These are phyloP conservation scores for Teunomyces funiuensis DNA, from an alignment of 805 yeast genomes.

Conservation along the genomic window DNA sequence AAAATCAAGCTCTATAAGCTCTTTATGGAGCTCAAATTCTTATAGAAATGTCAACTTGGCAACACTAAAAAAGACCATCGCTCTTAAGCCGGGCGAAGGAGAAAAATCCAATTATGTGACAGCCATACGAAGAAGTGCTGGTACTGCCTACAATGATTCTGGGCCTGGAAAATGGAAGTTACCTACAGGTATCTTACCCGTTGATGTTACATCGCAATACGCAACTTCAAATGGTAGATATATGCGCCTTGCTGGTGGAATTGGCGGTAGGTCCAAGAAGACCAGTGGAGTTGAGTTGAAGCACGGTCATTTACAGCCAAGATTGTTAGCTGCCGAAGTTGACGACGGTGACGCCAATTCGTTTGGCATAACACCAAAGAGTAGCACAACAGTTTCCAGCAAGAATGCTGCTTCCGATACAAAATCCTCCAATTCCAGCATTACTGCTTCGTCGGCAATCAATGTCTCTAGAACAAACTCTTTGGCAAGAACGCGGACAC, in stretches of 20 bases:
- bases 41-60: slow-evolving; percentile 38
- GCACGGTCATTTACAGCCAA: slow-evolving; percentile 62
- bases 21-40: slow-evolving; percentile 33
- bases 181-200: slow-evolving; percentile 56
- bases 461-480: slow-evolving; percentile 27
- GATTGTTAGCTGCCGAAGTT: slow-evolving; percentile 72
- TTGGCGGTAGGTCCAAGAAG: slow-evolving; percentile 21
- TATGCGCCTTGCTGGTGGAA: slow-evolving; percentile 23
- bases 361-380: slow-evolving; percentile 9
- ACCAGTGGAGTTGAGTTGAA: slow-evolving; percentile 54
- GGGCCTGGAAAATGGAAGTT: slow-evolving; percentile 49
- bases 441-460: slow-evolving; percentile 10
- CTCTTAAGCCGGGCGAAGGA: slow-evolving; percentile 49
- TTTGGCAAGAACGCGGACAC: slow-evolving; percentile 32
- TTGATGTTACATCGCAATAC: slow-evolving; percentile 21
- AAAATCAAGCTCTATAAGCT: slow-evolving; percentile 33
- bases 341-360: slow-evolving; percentile 53
- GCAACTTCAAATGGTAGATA: slow-evolving; percentile 20
- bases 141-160: slow-evolving; percentile 49
- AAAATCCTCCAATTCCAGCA: slow-evolving; percentile 15
- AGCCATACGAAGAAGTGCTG: slow-evolving; percentile 41
- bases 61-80: slow-evolving; percentile 33
- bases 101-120: slow-evolving; percentile 51
- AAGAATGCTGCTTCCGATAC: slow-evolving; percentile 4
- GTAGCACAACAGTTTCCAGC: slow-evolving; percentile 4